Evolutionary conservation across 2,329 filamentous ascomycete species (phyloP), one percentile per base, ranked within the genome.

Genomic region (Arthrinium puccinioides): DNA sequence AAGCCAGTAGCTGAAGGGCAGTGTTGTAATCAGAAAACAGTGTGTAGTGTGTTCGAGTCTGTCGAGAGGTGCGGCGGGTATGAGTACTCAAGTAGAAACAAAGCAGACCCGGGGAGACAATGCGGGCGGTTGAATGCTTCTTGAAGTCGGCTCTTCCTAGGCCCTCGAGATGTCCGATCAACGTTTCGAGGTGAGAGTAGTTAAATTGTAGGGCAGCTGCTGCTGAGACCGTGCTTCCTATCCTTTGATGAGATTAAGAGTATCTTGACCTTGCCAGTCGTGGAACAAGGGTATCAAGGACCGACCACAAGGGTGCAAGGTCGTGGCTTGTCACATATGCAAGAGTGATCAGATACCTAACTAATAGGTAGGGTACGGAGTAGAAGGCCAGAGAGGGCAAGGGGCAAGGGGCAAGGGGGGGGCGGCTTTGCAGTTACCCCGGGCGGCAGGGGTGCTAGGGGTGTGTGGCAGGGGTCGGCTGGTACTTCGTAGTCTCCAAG

Each of bases 61-160:
- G n/a, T n/a, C n/a, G n/a, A n/a, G n/a, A n/a, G n/a, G n/a, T n/a
- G n/a, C n/a, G n/a, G n/a, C n/a, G n/a, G n/a, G n/a, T n/a, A n/a
- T n/a, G n/a, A n/a, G n/a, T n/a, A n/a, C n/a, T n/a, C n/a, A n/a
- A 27, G 25, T 11, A 27, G 25, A 27, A 27, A 27, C 25, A 27
- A 27, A 6, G 25, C 25, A 27, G n/a, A n/a, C n/a, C n/a, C n/a
- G n/a, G n/a, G n/a, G n/a, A n/a, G n/a, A n/a, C n/a, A n/a, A n/a
- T n/a, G n/a, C n/a, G 31, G 31, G 33, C 33, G 33, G 23, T n/a
- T 28, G 26, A 36, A 36, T 36, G 24, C 33, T 36, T 21, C 18
- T 36, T 28, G 23, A 13, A 27, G 33, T 20, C 24, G 24, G 24
- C 24, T 15, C 16, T 28, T 36, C 23, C 23, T 33, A 15, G 31